Conservation (phyloP, 2,329 filamentous ascomycete species). For the Arthrinium puccinioides region DNA sequence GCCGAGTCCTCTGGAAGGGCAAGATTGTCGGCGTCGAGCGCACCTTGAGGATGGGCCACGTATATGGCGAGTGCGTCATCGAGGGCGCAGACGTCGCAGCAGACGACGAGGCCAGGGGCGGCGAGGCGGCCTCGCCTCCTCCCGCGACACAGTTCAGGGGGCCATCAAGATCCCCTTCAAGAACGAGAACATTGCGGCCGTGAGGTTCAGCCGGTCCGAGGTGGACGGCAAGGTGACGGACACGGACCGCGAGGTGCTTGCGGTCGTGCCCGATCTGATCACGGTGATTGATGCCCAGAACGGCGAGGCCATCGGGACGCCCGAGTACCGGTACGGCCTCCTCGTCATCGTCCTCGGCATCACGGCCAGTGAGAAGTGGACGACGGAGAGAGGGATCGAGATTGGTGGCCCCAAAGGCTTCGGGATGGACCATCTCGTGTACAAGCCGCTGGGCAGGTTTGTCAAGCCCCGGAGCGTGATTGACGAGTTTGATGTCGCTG, state of each 20-base stretch:
- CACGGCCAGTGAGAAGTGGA: slow-evolving; percentile 36
- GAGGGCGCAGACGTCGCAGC: slow-evolving; percentile 36
- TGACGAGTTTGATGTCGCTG: slow-evolving; percentile 36
- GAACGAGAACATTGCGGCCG: slow-evolving; percentile 65
- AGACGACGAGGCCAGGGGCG: slow-evolving; percentile 15
- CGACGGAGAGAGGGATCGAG: slow-evolving; percentile 37
- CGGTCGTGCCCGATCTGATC: slow-evolving; percentile 50
- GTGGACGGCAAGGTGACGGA: slow-evolving; percentile 27
- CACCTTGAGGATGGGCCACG: slow-evolving; percentile 47
- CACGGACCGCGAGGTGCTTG: slow-evolving; percentile 30
- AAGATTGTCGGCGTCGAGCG: slow-evolving; percentile 57
- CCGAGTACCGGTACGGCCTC: slow-evolving; percentile 48
- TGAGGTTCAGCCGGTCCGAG: slow-evolving; percentile 18
- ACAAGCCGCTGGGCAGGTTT: slow-evolving; percentile 39
- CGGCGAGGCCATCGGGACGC: slow-evolving; percentile 48
- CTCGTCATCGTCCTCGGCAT: slow-evolving; percentile 42
- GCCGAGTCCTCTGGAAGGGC: slow-evolving; percentile 53
- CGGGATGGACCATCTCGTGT: slow-evolving; percentile 39
- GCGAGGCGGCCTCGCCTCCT: slow-evolving; percentile 6
- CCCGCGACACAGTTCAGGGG: slow-evolving; percentile 26
- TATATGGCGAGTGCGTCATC: slow-evolving; percentile 53
- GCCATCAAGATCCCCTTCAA: slow-evolving; percentile 61
- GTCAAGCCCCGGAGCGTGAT: slow-evolving; percentile 44
- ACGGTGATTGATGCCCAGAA: slow-evolving; percentile 48
- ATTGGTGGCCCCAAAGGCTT: slow-evolving; percentile 43